Base-by-base conservation (phyloP, 148 eudicot species). In the Rhododendron vialii region DNA sequence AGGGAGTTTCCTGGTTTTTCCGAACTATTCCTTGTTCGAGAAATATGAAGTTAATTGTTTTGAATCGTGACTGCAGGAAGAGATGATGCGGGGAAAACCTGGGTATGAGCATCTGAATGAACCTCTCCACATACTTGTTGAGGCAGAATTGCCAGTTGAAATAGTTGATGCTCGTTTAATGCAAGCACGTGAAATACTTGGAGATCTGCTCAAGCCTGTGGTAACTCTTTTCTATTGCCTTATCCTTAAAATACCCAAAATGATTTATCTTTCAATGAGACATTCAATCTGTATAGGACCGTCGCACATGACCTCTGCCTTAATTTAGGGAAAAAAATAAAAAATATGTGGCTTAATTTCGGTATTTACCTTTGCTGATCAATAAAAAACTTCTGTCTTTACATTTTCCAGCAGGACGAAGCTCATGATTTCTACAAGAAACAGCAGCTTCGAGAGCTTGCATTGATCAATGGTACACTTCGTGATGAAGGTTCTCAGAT, bases 181-280 rank as follows among this genome's bases (percentile, higher is more conserved):
- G 95, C 98, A 98, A 91, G 98, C 99, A 30, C 95, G 94, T 78
- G 96, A 95, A 90, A 95, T 98, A 86, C 95, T 98, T n/a, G 96
- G 95, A 90, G 99, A 98, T 89, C 89, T 98, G 84, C 98, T 98
- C 83, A 95, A 91, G 89, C 99, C 99, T 69, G 91, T 98, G 99
- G 98, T 98, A 93, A 86, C 48, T 84, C 36, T 71, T 61, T 83
- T 12, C 47, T 55, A 53, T 87, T 71, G 80, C 24, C 83, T 69
- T 77, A 47, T 71, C 71, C 26, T 69, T 69, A 13, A 17, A 26
- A 41, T 59, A 8, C 65, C 30, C 81, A 47, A 48, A n/a, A 51
- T 82, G 30, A 47, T n/a, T 63, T 85, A 30, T 9, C 24, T 61
- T 59, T 55, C 75, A 85, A 59, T 43, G 12, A 77, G 36, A 50